A percentile compares a stretch with the other conserved stretches of the same genome.
Evolutionary conservation across 2,329 filamentous ascomycete species (phyloP).

Genomic region (Metarhizium humberi): DNA sequence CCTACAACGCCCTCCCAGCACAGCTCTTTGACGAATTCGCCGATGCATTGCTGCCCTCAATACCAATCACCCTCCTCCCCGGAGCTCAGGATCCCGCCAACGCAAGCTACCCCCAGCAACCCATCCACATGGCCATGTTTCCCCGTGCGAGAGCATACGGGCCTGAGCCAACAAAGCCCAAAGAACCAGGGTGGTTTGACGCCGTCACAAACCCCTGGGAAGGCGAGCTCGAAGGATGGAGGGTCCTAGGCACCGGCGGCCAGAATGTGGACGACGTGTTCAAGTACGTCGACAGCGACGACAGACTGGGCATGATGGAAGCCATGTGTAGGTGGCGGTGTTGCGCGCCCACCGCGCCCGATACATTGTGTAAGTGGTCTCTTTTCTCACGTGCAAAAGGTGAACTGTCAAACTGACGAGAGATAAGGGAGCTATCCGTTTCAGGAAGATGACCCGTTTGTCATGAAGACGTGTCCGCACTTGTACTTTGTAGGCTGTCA

Average conservation of each 20-base stretch:
- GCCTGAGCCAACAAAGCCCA: constrained; percentile 25
- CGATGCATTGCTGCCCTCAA: constrained; percentile 67
- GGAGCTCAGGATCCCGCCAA: constrained; percentile 82
- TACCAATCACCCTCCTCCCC: constrained; percentile 83
- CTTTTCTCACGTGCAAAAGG: background rate
- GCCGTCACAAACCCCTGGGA: constrained; percentile 90
- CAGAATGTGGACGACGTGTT: constrained; percentile 92
- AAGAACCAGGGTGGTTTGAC: constrained; percentile 68
- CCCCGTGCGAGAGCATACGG: constrained; percentile 63
- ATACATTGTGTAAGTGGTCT: constrained; percentile 73
- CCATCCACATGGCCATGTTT: constrained; percentile 88
- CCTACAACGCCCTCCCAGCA: constrained; percentile 81
- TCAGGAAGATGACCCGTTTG: constrained; percentile 85
- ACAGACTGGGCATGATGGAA: constrained; percentile 84
- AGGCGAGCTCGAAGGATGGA: constrained; percentile 82
- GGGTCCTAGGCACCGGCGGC: constrained; percentile 75
- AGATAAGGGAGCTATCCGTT: constrained; percentile 87
- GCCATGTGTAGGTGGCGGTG: constrained; percentile 88
- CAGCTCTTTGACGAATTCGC: constrained; percentile 79
- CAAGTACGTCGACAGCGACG: constrained; percentile 75
- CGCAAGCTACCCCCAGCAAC: constrained; percentile 81
- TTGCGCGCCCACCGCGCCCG: constrained; percentile 85
- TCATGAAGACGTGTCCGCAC: constrained; percentile 77
- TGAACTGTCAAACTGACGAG: background rate
- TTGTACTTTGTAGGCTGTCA: constrained; percentile 87